Evolutionary conservation across 1,284 basidiomycete genomes (phyloP).

Genomic region (Ceratobasidium sp.): DNA sequence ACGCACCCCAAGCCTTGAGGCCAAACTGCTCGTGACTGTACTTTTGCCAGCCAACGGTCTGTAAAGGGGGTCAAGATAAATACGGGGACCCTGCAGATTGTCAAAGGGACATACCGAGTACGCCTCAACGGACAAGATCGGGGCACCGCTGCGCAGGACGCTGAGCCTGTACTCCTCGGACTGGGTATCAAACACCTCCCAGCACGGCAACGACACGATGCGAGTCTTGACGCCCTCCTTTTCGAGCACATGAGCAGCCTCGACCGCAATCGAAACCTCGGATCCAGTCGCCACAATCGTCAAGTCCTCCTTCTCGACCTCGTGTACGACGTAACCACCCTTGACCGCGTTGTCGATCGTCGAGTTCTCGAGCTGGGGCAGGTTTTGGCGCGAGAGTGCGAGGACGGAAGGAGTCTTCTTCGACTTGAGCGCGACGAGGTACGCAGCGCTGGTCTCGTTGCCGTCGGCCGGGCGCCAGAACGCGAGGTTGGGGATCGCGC

Average conservation of each 20-base stretch:
- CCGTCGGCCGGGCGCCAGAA: constrained; percentile 95
- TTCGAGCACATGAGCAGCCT: constrained; percentile 82
- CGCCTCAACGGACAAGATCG: constrained; percentile 91
- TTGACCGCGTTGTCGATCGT: constrained; percentile 84
- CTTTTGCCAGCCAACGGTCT: constrained; percentile 85
- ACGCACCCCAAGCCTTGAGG: constrained; percentile 84
- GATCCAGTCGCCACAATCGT: constrained; percentile 91
- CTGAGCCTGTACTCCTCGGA: constrained; percentile 80
- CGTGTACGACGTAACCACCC: constrained; percentile 91
- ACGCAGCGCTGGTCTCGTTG: constrained; percentile 93
- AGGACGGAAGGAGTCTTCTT: constrained; percentile 85
- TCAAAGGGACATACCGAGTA: constrained; percentile 61
- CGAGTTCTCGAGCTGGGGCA: constrained; percentile 91
- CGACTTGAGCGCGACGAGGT: constrained; percentile 80
- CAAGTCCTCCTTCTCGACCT: constrained; percentile 78
- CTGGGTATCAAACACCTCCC: constrained; percentile 90
- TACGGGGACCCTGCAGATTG: neutral
- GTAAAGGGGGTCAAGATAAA: constrained; percentile 23
- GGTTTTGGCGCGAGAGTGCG: constrained; percentile 90
- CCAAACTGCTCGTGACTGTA: constrained; percentile 92
- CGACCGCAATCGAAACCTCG: constrained; percentile 87
- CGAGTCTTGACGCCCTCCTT: constrained; percentile 83
- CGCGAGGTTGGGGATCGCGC: constrained; percentile 89
- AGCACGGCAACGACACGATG: constrained; percentile 89
- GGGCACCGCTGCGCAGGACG: constrained; percentile 88